These are phyloP conservation scores for Castanospermum australe DNA, from an alignment of 306 rosid species.

Conservation along the genomic window DNA sequence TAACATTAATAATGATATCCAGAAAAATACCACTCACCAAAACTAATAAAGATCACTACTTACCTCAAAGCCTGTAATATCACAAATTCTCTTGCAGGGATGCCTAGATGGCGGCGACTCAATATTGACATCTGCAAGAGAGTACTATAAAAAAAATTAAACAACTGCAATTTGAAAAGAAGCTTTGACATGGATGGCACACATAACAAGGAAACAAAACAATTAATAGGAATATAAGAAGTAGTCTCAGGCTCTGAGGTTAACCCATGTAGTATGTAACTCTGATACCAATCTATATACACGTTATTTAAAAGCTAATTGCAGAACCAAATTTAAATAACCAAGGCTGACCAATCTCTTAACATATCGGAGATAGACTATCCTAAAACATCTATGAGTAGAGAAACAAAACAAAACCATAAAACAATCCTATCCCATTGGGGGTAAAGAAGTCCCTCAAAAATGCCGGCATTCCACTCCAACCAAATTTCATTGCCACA, in stretches of 20 bases:
- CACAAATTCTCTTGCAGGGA: conserved; percentile 90
- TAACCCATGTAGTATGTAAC: neutral
- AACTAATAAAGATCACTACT: conserved; percentile 15
- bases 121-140: conserved; percentile 71
- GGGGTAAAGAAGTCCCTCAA: neutral
- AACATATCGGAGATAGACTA: neutral
- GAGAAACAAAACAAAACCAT: neutral
- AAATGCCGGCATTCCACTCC: neutral
- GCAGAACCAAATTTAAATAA: neutral
- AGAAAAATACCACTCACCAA: neutral
- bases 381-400: neutral
- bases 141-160: conserved; percentile 4
- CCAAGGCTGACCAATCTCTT: neutral
- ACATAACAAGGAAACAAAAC: neutral
- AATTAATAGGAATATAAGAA: neutral
- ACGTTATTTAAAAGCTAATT: neutral
- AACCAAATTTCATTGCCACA: neutral
- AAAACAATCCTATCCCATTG: neutral
- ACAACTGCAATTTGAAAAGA: neutral
- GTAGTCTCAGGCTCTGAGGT: conserved; percentile 4
- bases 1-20: neutral
- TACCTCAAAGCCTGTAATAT: conserved; percentile 91
- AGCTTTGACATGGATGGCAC: neutral
- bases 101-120: conserved; percentile 92
- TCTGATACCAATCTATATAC: neutral